These are phyloP conservation scores for Hymenoscyphus linearis DNA, from an alignment of 2,329 filamentous ascomycete species.

Conservation along the genomic window DNA sequence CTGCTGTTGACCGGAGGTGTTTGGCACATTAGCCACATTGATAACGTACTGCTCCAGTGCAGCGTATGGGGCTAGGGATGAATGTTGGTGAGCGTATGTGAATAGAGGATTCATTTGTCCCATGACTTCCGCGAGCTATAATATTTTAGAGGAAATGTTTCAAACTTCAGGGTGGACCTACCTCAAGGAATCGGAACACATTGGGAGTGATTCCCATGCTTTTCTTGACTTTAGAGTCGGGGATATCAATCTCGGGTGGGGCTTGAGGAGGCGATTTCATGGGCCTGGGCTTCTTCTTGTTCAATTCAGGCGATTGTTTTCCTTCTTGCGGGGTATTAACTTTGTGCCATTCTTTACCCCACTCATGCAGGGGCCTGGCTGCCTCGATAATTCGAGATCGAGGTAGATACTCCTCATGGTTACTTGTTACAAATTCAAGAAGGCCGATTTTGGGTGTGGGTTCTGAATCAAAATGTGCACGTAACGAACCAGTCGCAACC, in stretches of 20 bases:
- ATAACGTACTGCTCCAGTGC: constrained; percentile 57
- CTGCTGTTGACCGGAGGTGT: constrained; percentile 19
- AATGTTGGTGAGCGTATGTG: constrained; percentile 49
- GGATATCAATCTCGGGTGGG: constrained; percentile 58
- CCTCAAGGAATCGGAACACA: constrained; percentile 61
- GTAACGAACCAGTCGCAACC: constrained; percentile 70
- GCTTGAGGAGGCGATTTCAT: constrained; percentile 55
- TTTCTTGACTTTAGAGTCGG: constrained; percentile 50
- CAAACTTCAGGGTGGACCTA: constrained; percentile 26
- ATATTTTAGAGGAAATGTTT: constrained; percentile 24
- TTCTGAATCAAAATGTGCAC: constrained; percentile 71
- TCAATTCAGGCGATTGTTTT: constrained; percentile 61
- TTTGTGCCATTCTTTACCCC: constrained; percentile 61
- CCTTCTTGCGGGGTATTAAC: constrained; percentile 48
- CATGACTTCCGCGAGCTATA: constrained; percentile 59
- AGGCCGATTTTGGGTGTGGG: too few species aligned
- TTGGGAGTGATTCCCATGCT: constrained; percentile 55
- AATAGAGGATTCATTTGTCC: constrained; percentile 63
- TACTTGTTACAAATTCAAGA: constrained; percentile 72
- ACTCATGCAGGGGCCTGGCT: constrained; percentile 56
- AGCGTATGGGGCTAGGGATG: constrained; percentile 48
- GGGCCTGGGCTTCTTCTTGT: constrained; percentile 57
- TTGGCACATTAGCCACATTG: constrained; percentile 37
- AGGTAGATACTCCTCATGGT: constrained; percentile 79
- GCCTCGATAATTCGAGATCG: constrained; percentile 58